phyloP scores from a whole-genome alignment of 2,329 filamentous ascomycete genomes.

The Phaeosphaeriaceae sp. region DNA sequence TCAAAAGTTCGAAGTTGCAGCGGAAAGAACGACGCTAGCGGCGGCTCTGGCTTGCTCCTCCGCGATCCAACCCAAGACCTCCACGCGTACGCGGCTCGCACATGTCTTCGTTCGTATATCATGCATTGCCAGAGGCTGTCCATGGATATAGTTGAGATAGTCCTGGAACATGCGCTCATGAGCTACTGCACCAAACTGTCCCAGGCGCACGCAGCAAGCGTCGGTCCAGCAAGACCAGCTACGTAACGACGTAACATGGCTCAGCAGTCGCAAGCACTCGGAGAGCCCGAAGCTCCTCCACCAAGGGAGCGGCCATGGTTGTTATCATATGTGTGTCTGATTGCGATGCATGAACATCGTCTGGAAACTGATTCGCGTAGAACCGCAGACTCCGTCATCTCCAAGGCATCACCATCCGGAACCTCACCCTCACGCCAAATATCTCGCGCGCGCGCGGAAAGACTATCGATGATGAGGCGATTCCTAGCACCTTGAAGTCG shows the following conservation, averaged over 20 bases:
- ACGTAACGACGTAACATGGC: conserved; percentile 40
- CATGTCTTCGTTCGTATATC: conserved; percentile 7
- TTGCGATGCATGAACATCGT: background rate
- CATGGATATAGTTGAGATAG: conserved; percentile 3
- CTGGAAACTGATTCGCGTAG: conserved; percentile 49
- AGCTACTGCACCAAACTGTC: background rate
- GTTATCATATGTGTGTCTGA: conserved; percentile 42
- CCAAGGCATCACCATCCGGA: conserved; percentile 84
- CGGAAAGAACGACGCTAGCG: no score
- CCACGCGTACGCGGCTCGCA: conserved; percentile 8
- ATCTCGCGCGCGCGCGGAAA: conserved; percentile 59
- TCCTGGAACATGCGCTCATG: conserved; percentile 10
- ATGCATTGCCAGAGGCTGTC: conserved; percentile 17
- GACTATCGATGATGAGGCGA: conserved; percentile 78
- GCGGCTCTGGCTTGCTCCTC: no score
- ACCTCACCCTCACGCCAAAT: conserved; percentile 71
- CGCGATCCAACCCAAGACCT: conserved; percentile 26
- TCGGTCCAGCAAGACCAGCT: conserved; percentile 5
- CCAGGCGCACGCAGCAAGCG: background rate
- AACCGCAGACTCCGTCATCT: conserved; percentile 91
- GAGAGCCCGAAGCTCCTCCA: conserved; percentile 19
- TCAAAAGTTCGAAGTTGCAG: conserved; percentile 15
- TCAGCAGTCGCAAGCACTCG: conserved; percentile 16
- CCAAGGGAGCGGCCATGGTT: conserved; percentile 48
- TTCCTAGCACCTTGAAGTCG: conserved; percentile 70